Conservation (phyloP, 2,329 filamentous ascomycete species). For the Fusarium duplospermum region DNA sequence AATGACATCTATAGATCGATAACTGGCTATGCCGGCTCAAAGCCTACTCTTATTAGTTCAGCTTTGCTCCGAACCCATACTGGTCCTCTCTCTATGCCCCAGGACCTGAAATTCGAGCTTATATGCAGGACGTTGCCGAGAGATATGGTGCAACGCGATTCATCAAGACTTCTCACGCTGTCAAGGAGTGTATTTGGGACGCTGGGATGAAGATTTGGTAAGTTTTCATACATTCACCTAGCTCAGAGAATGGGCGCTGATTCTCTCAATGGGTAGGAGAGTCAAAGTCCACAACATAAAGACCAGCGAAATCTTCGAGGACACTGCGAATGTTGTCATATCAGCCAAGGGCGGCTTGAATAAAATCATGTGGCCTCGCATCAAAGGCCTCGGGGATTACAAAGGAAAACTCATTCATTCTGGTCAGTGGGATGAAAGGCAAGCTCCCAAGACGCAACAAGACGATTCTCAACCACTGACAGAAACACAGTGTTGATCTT, state of each 20-base stretch:
- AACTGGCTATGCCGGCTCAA: neutral
- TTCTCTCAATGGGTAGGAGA: neutral
- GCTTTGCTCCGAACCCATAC: slow-evolving; percentile 14
- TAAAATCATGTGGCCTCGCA: slow-evolving; percentile 5
- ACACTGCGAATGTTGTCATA: slow-evolving; percentile 6
- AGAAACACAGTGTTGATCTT: neutral
- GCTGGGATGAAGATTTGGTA: slow-evolving; percentile 8
- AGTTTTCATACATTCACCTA: neutral
- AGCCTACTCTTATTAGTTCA: slow-evolving; percentile 23
- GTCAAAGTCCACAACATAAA: neutral
- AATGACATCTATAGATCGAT: neutral
- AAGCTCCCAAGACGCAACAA: neutral
- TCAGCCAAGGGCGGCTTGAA: slow-evolving; percentile 8
- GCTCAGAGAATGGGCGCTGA: neutral
- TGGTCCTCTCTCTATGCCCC: slow-evolving; percentile 23
- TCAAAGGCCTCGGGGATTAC: neutral
- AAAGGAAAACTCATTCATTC: slow-evolving; percentile 15
- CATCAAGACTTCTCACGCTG: slow-evolving; percentile 13
- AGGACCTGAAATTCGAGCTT: slow-evolving; percentile 15
- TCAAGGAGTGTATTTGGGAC: slow-evolving; percentile 4
- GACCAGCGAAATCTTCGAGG: neutral
- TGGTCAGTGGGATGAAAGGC: slow-evolving; percentile 12
- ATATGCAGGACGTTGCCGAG: slow-evolving; percentile 19
- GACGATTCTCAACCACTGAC: neutral
- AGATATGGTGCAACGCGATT: slow-evolving; percentile 12